Base-by-base conservation (phyloP, 2,329 filamentous ascomycete genomes). In the Thelonectria blattea region DNA sequence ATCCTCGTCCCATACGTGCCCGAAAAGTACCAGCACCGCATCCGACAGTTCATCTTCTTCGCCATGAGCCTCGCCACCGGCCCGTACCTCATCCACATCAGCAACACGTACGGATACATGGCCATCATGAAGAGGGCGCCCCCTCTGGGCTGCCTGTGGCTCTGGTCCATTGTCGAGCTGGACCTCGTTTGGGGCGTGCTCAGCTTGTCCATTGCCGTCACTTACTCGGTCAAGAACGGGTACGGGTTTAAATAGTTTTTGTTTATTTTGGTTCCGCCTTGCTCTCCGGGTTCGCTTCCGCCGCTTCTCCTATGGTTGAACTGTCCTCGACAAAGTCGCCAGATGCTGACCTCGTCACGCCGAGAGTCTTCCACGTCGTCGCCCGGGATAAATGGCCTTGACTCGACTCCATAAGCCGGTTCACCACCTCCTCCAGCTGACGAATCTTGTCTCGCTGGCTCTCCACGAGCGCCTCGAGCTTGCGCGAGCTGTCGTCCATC, bases 161-260 rank as follows among this genome's bases (percentile, higher is more conserved):
- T 98, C 5, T 98, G 94, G 93, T 88, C 90, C 32, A 89, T 98
- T 20, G 83, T 98, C 48, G 95, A 99, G 79, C 84, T 97, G 77
- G 84, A 92, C 56, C 79, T 96, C 42, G 71, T 81, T 0, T 88
- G 85, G 70, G 91, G 91, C 0, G 78, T 89, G 1, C 66, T 76
- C 12, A 89, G 86, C 65, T 72, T 89, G 37, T 72, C 74, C 3
- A 65, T 77, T 2, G 78, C 80, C 2, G 79, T 69, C 1, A 72
- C 65, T 5, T 88, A 82, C 65, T 71, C 85, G 24, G 81, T 79
- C 73, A 71, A 74, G 24, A 77, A 79, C 17, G 85, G 83, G 1
- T 87, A 87, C 67, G 75, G 71, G 27, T 74, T 85, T 17, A 55
- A 43, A 43, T 43, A 18, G 47, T 4, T 37, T n/a, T 24, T 24